Conservation (phyloP, 2,329 filamentous ascomycete genomes). For the Colletotrichum nymphaeae region DNA sequence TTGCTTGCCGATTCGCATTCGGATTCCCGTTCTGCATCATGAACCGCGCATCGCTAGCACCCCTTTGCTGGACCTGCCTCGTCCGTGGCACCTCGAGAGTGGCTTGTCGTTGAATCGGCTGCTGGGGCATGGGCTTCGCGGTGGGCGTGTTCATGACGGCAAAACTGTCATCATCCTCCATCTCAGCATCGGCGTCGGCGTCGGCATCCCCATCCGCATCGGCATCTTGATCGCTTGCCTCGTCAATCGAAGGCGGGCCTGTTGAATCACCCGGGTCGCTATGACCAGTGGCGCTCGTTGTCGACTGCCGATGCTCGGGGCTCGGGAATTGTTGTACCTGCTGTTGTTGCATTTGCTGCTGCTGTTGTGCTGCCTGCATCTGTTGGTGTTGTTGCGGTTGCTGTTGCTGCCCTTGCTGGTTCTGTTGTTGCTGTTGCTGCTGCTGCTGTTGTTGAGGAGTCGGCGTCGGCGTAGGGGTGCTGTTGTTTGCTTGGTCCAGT, state of each 20-base stretch:
- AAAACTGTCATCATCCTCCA: conserved; percentile 70
- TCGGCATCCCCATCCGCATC: conserved; percentile 53
- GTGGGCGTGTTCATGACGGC: conserved; percentile 59
- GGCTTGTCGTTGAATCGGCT: conserved; percentile 52
- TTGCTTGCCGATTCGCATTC: conserved; percentile 49
- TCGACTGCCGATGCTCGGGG: conserved; percentile 42
- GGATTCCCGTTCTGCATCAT: conserved; percentile 55
- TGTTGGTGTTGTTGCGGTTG: conserved; percentile 37
- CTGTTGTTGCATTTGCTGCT: conserved; percentile 39
- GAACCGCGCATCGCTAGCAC: conserved; percentile 49
- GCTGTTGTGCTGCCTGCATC: conserved; percentile 35
- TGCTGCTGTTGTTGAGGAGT: conserved; percentile 39
- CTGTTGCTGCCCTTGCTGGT: conserved; percentile 45
- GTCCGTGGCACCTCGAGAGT: conserved; percentile 58
- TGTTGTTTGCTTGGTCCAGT: conserved; percentile 50
- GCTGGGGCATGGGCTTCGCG: conserved; percentile 47
- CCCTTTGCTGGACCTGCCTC: conserved; percentile 48
- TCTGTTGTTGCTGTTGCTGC: conserved; percentile 43
- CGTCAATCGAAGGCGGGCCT: conserved; percentile 54
- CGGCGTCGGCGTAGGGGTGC: conserved; percentile 36
- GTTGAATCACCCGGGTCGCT: conserved; percentile 49
- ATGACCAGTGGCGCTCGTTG: conserved; percentile 48
- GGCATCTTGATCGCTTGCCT: conserved; percentile 58
- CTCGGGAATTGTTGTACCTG: conserved; percentile 37
- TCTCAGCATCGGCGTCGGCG: conserved; percentile 55